Evolutionary conservation across 495 filamentous ascomycete genomes (phyloP), one percentile per base, ranked within the genome.

Genomic region (Viridothelium virens): DNA sequence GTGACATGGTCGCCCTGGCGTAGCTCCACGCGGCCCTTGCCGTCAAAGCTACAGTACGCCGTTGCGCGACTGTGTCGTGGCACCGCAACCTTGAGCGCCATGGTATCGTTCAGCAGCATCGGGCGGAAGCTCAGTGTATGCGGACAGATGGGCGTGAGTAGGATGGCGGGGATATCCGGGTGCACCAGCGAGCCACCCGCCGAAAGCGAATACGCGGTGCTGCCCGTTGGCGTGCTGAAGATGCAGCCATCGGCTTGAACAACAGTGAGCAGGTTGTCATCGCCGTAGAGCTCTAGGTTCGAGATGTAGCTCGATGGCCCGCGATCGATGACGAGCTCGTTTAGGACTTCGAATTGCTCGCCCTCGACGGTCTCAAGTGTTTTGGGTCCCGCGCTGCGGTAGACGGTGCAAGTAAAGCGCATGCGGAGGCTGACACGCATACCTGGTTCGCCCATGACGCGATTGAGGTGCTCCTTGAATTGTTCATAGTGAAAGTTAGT

Each of bases 211-310:
- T 98, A 98, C 12, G 94, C 94, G 5, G 94, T 98, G 46, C 75
- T 83, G 82, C 87, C 91, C 46, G 94, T 98, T 1, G 94, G 94
- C 0, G 94, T 98, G 41, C 91, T 93, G 75, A 98, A 95, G 68
- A 97, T 97, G 78, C 91, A 94, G 62, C 94, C 94, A 69, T 98
- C 94, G 33, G 94, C 94, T 80, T 96, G 91, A 63, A 98, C 87
- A 48, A 96, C 89, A 18, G 94, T 98, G 64, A 98, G 82, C 33
- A 96, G 86, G 77, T 92, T 88, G 74, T 96, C 87, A 73, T 97
- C 91, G 65, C 90, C 93, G 72, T 96, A 97, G 38, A 98, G 81
- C 79, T 97, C 95, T 44, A 96, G 82, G 74, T 92, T 92, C n/a
- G 91, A 94, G 50, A 95, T 91, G 74, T 97, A 97, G n/a, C 93